Conservation (phyloP, 2,329 filamentous ascomycete genomes). For the Epichloe sp. region DNA sequence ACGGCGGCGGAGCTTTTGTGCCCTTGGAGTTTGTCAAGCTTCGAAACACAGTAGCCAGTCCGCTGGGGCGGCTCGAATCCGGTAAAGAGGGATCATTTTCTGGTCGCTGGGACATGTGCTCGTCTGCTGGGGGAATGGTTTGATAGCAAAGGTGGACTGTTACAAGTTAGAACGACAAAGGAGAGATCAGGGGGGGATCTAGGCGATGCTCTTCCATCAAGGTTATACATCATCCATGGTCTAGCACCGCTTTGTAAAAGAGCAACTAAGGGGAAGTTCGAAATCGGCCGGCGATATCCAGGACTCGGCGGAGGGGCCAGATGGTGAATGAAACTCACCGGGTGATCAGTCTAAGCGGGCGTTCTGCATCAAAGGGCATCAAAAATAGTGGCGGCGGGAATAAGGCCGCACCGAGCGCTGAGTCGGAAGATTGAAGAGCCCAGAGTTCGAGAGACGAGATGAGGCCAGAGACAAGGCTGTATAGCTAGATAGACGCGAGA, state of each 20-base stretch:
- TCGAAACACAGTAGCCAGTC: conserved; percentile 51
- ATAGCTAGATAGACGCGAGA: neutral
- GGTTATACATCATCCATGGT: neutral
- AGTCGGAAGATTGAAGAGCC: neutral
- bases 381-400: neutral
- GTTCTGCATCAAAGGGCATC: conserved; percentile 1
- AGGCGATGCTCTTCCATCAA: neutral
- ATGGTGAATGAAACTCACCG: neutral
- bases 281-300: neutral
- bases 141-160: conserved; percentile 6
- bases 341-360: neutral
- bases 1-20: conserved; percentile 34
- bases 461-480: neutral
- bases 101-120: conserved; percentile 47
- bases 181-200: neutral
- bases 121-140: conserved; percentile 15
- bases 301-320: neutral
- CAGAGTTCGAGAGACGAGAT: neutral
- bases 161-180: neutral
- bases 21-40: conserved; percentile 44
- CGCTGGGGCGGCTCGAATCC: conserved; percentile 41
- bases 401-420: conserved; percentile 1
- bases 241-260: neutral
- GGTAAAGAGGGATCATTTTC: conserved; percentile 43
- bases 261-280: neutral